phyloP scores from a whole-genome alignment of 768 basidiomycete species.

The Kockovaella imperatae region DNA sequence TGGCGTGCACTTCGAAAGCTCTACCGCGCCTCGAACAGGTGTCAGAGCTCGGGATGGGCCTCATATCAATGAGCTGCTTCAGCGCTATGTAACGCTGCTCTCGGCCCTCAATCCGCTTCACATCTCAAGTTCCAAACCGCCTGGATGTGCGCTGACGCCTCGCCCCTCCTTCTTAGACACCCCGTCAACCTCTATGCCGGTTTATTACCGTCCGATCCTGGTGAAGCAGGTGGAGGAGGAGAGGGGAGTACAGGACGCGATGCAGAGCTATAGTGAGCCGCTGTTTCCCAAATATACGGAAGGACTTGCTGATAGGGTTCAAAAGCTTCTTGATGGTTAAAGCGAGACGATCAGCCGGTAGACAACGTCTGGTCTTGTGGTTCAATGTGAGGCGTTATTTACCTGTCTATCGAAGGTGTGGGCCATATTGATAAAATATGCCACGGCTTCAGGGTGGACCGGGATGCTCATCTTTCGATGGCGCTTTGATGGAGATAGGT shows the following conservation, averaged over 20 bases:
- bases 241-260: slow-evolving; percentile 38
- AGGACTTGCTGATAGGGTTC: background rate
- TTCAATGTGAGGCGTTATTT: slow-evolving; percentile 69
- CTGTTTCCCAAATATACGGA: background rate
- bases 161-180: slow-evolving; percentile 26
- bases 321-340: slow-evolving; percentile 72
- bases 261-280: slow-evolving; percentile 42
- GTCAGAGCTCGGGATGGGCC: too few relatives aligned
- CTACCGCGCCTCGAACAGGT: too few relatives aligned
- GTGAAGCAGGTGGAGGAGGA: slow-evolving; percentile 38
- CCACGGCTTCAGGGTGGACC: slow-evolving; percentile 70
- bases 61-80: too few relatives aligned
- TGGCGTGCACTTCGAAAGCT: too few relatives aligned
- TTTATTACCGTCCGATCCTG: slow-evolving; percentile 41
- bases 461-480: slow-evolving; percentile 95
- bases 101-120: background rate
- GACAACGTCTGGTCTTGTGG: slow-evolving; percentile 86
- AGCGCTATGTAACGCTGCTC: background rate
- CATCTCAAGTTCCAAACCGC: background rate
- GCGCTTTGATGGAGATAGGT: slow-evolving; percentile 96
- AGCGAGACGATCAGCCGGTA: slow-evolving; percentile 79
- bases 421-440: background rate
- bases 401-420: background rate
- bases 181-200: slow-evolving; percentile 44
- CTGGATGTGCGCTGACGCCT: background rate